Evolutionary conservation across 371 early-diverging fungal genomes (phyloP), one percentile per base, ranked within the genome.

Genomic region (Encephalitozoon romaleae): DNA sequence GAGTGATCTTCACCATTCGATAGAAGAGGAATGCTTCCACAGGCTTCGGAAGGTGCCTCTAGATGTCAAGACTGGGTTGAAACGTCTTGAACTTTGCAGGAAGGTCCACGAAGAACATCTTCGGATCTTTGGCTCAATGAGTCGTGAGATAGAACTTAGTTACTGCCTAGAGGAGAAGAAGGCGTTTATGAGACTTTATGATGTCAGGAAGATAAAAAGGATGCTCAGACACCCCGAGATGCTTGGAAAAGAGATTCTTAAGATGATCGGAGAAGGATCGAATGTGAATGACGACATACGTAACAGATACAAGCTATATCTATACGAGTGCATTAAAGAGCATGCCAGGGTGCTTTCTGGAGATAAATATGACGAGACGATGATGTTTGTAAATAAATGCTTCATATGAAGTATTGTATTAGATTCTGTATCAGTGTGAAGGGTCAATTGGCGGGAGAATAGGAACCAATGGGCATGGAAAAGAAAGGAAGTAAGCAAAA

Each of bases 291-390:
- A 59, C 18, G 21, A 32, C 15, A 21, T 59, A 21, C 59, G 34
- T 18, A 59, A 59, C 59, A 59, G 59, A 34, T 59, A 59, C 59
- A 30, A 38, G 38, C 59, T 59, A 28, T 59, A 59, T 59, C 38
- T 59, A 34, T 59, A 59, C 15, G 59, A 59, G 21, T 59, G 59
- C 59, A 59, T 59, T 15, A 38, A 34, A n/a, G 59, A 59, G 6
- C 32, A 59, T 34, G 59, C 32, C 32, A 12, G 38, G 34, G 38
- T 34, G 30, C 5, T 59, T 18, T 38, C 38, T 15, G 28, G 28
- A 9, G 59, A 59, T n/a, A 38, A 18, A 15, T 59, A 59, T 59
- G 18, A 59, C 6, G 38, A 59, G 59, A 28, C 28, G 21, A 59
- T 59, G 59, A 34, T 34, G 59, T 4, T 18, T 30, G 59, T 59